Base-by-base conservation (phyloP, 1,284 basidiomycete genomes). In the Ceratobasidium sp. region DNA sequence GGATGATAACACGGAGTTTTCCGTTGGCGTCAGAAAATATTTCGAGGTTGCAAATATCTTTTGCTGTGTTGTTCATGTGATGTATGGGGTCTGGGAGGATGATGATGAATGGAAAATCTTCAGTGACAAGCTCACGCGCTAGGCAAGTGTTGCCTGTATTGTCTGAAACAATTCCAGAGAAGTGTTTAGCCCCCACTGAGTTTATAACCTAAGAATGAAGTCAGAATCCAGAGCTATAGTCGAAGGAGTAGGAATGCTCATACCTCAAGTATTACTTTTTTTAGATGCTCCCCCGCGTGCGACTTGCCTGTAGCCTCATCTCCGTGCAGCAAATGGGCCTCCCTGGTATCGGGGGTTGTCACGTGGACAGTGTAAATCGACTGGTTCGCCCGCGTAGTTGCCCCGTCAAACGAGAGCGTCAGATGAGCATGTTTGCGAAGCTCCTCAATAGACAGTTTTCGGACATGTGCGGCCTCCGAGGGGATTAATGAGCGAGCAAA, bases 81-180 rank as follows among this genome's bases (percentile, higher is more conserved):
- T 85, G 85, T 35, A 80, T 81, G 0, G 81, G 80, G 67, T 85
- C 83, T 1, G 82, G 80, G 0, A 84, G 51, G 35, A 82, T 80
- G 35, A 85, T 76, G 2, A 84, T 76, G 1, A 79, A 81, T 1
- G 80, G 80, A 47, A 81, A 51, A 26, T 79, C 66, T 3, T 77
- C 45, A 10, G 65, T 76, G 0, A 83, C n/a, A 15, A 81, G 35
- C 6, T 78, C 64, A 1, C 82, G 79, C 8, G 77, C 78, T 7
- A 79, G 75, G 7, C 78, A 78, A 13, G 83, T 84, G 63, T 84
- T 84, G 3, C 83, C 83, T 17, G 84, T 84, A 69, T 81, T 82
- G 65, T 85, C 83, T 4, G 81, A 83, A 6, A 78, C 79, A 10
- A 80, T 76, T 3, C 45, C 81, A 39, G 79, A 76, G 71, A 85